These are phyloP conservation scores for Leptoxyphium fumago DNA, from an alignment of 2,329 filamentous ascomycete species.

Conservation along the genomic window DNA sequence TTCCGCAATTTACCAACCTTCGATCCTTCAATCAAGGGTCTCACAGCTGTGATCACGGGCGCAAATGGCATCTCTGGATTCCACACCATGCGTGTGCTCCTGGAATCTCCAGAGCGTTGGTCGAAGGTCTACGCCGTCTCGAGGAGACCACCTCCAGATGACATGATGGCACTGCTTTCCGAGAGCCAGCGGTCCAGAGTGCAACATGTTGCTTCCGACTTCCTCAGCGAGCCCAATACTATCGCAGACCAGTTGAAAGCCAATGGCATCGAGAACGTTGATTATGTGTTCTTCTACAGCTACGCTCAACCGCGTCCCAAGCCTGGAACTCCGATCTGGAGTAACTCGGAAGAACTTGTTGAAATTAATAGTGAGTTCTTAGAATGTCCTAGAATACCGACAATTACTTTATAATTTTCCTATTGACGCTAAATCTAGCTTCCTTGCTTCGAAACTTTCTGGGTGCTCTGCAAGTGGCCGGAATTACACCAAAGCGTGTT, in stretches of 20 bases:
- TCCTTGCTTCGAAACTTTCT: constrained; percentile 37
- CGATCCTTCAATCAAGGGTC: constrained; percentile 25
- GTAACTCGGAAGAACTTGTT: constrained; percentile 35
- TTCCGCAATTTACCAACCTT: constrained; percentile 36
- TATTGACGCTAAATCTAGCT: constrained; percentile 24
- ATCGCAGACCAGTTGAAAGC: constrained; percentile 23
- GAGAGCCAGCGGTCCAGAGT: constrained; percentile 14
- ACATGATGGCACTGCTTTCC: constrained; percentile 22
- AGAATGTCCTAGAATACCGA: constrained; percentile 15
- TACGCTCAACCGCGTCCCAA: constrained; percentile 39
- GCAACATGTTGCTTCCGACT: constrained; percentile 21
- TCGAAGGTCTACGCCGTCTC: constrained; percentile 37
- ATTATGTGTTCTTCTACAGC: constrained; percentile 40
- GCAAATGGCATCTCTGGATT: constrained; percentile 41
- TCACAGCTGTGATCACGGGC: constrained; percentile 39
- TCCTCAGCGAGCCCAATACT: constrained; percentile 22
- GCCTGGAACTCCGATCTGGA: constrained; percentile 31
- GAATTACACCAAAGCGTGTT: constrained; percentile 32
- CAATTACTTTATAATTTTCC: constrained; percentile 22
- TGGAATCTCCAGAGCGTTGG: constrained; percentile 34
- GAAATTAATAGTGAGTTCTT: constrained; percentile 35
- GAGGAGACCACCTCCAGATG: constrained; percentile 28
- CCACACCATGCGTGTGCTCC: constrained; percentile 35
- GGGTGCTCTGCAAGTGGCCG: constrained; percentile 26
- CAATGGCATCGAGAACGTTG: constrained; percentile 18